Base-by-base conservation (phyloP, 345 rosid genomes). In the Euphorbia lathyris region DNA sequence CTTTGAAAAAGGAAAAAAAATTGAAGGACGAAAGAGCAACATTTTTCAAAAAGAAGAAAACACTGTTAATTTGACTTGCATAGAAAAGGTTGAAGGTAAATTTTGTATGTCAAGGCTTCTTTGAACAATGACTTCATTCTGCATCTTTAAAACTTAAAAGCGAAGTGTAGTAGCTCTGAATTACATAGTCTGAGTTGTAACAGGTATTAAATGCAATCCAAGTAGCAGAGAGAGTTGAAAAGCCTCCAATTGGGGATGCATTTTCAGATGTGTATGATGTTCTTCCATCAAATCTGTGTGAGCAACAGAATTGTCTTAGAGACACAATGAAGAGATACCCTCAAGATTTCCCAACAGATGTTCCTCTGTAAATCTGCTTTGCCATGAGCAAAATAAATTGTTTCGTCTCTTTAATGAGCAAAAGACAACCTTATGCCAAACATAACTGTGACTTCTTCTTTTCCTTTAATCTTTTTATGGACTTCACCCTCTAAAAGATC, bases 241-340 rank as follows among this genome's bases (percentile, higher is more conserved):
- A 94, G 78, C 97, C 98, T 0, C 79, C 88, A 3, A 65, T 94
- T 66, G 66, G 72, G 22, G 76, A 91, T 13, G 52, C 87, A 61
- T 94, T 94, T 81, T 76, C 87, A 4, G 97, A 94, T 72, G 97
- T 94, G 2, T 94, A 91, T 23, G 85, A 94, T 60, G 71, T 72
- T 70, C 76, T 80, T 56, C 88, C 98, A 2, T 62, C 86, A n/a
- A 91, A 91, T 76, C 95, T 94, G 2, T 45, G 10, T 1, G 93
- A 91, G 70, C 98, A 94, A 68, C 88, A 90, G 80, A 78, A 70
- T 59, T 34, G 64, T 67, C 88, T 91, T 34, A 83, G 87, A 79
- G 80, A 90, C 66, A 73, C 83, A 30, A 66, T 90, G 48, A 75
- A 58, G 70, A 83, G 73, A 65, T 81, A 87, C 72, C 88, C 96